Percentiles rank a stretch among this genome's conserved stretches.
phyloP scores from a whole-genome alignment of 306 rosid genomes.

The Pyrus pyrifolia region DNA sequence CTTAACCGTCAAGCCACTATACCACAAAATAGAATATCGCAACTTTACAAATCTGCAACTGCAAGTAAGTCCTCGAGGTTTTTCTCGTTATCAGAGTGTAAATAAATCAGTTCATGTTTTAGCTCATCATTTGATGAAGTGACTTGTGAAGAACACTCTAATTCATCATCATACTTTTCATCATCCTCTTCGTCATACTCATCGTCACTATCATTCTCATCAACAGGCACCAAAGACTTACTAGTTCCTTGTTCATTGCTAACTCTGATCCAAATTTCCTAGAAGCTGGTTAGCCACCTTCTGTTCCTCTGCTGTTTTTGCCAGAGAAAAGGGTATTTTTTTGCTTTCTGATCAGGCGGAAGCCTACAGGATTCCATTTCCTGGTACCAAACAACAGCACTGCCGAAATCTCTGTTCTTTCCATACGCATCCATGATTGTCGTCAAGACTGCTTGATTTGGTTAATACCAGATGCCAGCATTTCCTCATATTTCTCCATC shows the following conservation, averaged over 20 bases:
- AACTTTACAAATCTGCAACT: conserved; percentile 22
- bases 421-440: conserved; percentile 91
- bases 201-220: conserved; percentile 27
- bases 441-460: conserved; percentile 65
- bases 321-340: conserved; percentile 70
- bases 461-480: conserved; percentile 52
- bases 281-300: conserved; percentile 50
- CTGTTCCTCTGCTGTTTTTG: conserved; percentile 55
- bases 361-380: conserved; percentile 65
- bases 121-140: conserved; percentile 6
- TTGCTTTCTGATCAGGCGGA: conserved; percentile 79
- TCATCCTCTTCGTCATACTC: conserved; percentile 11
- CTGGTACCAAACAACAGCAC: conserved; percentile 82
- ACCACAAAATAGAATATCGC: conserved; percentile 14
- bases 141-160: not conserved
- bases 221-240: conserved; percentile 17
- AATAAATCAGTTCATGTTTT: conserved; percentile 7
- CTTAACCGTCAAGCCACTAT: not conserved
- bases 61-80: conserved; percentile 12
- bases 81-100: conserved; percentile 20
- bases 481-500: conserved; percentile 65
- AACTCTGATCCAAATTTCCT: conserved; percentile 26
- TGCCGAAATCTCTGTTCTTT: conserved; percentile 60
- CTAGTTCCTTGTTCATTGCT: conserved; percentile 19
- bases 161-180: not conserved